A percentile compares a stretch with the other conserved stretches of the same genome.
Evolutionary conservation across 2,329 filamentous ascomycete genomes (phyloP).

Genomic region (Apiospora rasikravindrae): DNA sequence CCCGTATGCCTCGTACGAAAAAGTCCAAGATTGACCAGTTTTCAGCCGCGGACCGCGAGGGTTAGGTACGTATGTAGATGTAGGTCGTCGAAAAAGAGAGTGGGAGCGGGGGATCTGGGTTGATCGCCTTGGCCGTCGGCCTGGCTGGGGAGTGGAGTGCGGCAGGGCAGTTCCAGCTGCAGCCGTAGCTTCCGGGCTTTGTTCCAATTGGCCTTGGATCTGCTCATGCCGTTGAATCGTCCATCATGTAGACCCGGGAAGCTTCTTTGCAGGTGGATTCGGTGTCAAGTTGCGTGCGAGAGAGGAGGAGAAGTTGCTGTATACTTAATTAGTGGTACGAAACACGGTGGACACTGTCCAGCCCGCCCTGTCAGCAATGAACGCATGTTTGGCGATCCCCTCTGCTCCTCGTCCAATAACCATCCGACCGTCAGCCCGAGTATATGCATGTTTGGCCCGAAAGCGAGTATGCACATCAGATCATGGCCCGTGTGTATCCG

Average conservation of each 20-base stretch:
- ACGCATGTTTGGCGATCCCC: background rate
- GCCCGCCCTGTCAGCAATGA: background rate
- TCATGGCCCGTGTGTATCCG: background rate
- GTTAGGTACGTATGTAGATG: background rate
- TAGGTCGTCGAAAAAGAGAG: background rate
- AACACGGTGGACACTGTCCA: background rate
- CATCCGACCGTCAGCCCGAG: background rate
- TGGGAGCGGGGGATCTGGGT: background rate
- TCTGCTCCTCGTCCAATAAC: background rate
- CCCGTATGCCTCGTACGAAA: background rate
- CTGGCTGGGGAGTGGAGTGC: background rate
- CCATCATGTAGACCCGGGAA: background rate
- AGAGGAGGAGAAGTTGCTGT: too few relatives aligned
- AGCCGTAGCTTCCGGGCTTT: background rate
- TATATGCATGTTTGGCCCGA: background rate
- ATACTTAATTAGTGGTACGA: background rate
- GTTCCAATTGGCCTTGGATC: background rate
- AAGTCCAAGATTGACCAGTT: background rate
- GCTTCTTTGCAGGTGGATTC: background rate
- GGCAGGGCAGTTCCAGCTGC: background rate
- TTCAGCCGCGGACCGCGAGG: background rate
- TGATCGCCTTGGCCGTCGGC: background rate
- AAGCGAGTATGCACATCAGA: background rate
- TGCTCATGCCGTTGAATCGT: background rate
- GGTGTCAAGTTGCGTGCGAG: background rate